phyloP scores from a whole-genome alignment of 2,329 filamentous ascomycete genomes.

The Alternaria dauci region DNA sequence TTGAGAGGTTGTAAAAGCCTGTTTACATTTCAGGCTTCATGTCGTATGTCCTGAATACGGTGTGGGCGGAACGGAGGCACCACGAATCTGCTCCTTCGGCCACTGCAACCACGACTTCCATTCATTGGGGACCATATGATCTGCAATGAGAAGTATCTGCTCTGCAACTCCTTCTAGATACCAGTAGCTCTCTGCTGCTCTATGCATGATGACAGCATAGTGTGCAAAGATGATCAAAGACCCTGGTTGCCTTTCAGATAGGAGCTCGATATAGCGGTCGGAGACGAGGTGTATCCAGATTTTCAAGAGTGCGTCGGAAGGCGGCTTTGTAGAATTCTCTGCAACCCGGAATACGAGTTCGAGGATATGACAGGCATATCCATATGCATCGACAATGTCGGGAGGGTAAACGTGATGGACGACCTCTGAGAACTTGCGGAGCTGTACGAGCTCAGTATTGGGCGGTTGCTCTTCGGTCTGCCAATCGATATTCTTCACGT shows the following conservation, averaged over 20 bases:
- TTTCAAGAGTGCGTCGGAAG: conserved; percentile 38
- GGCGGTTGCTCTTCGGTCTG: conserved; percentile 21
- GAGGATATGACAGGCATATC: conserved; percentile 32
- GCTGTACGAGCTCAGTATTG: conserved; percentile 32
- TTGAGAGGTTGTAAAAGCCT: not conserved
- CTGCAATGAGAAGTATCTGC: conserved; percentile 36
- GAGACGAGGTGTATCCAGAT: conserved; percentile 39
- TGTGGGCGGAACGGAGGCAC: not conserved
- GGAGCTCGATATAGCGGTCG: conserved; percentile 37
- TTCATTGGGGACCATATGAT: conserved; percentile 34
- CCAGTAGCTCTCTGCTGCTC: conserved; percentile 35
- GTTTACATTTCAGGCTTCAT: not conserved
- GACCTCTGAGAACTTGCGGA: conserved; percentile 37
- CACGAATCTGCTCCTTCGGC: conserved; percentile 37
- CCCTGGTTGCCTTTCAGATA: conserved; percentile 41
- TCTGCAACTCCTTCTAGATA: conserved; percentile 37
- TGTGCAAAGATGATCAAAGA: conserved; percentile 50
- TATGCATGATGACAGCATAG: conserved; percentile 44
- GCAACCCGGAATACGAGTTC: conserved; percentile 31
- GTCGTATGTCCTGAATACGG: conserved; percentile 13
- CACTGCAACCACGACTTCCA: conserved; percentile 42
- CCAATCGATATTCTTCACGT: conserved; percentile 31
- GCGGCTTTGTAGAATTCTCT: conserved; percentile 21
- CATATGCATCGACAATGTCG: conserved; percentile 41
- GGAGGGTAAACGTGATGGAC: conserved; percentile 37